These are phyloP conservation scores for Deinandra increscens DNA, from an alignment of 129 eudicot genomes.

Conservation along the genomic window DNA sequence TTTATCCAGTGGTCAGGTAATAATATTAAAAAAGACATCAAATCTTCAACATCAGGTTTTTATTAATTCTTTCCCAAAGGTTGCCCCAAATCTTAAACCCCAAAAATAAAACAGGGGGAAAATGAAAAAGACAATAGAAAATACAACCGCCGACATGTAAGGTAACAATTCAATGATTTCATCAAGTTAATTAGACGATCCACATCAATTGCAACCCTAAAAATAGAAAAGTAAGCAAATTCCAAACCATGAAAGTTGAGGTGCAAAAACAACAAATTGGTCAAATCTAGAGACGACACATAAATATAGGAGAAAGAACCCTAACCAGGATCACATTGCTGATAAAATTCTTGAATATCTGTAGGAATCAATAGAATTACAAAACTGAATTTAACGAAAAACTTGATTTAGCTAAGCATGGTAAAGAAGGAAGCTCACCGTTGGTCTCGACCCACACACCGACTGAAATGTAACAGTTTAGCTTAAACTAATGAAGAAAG, in stretches of 20 bases:
- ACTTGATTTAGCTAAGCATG: not conserved
- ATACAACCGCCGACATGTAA: not conserved
- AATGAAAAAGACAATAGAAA: no score
- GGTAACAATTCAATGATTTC: not conserved
- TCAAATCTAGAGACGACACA: not conserved
- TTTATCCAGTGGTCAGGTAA: no score
- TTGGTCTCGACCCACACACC: no score
- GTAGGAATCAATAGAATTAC: slow-evolving; percentile 14
- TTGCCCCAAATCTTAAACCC: no score
- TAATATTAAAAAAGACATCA: no score
- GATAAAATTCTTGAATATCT: slow-evolving; percentile 65
- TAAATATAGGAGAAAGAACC: slow-evolving; percentile 8
- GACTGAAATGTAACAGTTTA: no score
- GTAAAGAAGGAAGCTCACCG: slow-evolving; percentile 39
- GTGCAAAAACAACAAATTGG: slow-evolving; percentile 11
- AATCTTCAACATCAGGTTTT: no score
- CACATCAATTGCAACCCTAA: not conserved
- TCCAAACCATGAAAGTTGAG: slow-evolving; percentile 1
- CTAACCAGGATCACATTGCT: slow-evolving; percentile 83
- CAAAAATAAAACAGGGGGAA: no score
- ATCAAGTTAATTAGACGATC: not conserved
- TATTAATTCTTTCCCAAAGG: no score
- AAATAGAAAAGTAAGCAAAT: not conserved
- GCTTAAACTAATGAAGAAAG: no score
- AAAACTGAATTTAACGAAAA: not conserved